Conservation (phyloP, 2,329 filamentous ascomycete genomes). For the Thielaviopsis populi region DNA sequence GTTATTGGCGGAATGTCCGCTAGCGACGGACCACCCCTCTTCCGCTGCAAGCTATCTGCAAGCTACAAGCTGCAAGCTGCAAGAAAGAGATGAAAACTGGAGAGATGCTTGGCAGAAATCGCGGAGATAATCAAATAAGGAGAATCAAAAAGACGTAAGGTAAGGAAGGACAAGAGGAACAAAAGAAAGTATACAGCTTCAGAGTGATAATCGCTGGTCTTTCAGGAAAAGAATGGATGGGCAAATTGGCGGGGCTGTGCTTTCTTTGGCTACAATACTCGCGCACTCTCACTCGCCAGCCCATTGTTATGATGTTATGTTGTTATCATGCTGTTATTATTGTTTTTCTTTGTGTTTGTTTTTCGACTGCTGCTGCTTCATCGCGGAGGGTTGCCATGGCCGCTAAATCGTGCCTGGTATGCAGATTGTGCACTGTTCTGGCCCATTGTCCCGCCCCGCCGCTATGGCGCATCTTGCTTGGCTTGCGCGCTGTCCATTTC, state of each 20-base stretch:
- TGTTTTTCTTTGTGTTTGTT: no score
- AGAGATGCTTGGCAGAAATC: not conserved
- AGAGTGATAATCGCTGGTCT: not conserved
- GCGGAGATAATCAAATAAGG: no score
- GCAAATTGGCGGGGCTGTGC: not conserved
- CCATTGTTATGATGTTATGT: not conserved
- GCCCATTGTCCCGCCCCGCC: not conserved
- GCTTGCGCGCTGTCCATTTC: not conserved
- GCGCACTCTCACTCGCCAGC: not conserved
- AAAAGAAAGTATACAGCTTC: not conserved
- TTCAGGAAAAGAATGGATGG: not conserved
- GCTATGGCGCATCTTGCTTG: not conserved
- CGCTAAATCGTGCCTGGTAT: not conserved
- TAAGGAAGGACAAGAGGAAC: no score
- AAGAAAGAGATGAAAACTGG: slow-evolving; percentile 4
- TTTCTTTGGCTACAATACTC: not conserved
- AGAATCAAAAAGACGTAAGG: no score
- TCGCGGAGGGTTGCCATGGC: no score
- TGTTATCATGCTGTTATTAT: not conserved
- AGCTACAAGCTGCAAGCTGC: not conserved
- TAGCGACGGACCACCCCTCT: not conserved
- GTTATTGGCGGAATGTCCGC: not conserved
- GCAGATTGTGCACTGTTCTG: not conserved
- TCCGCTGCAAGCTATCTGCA: not conserved
- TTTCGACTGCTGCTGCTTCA: not conserved